phyloP scores from a whole-genome alignment of 345 rosid species.

The Dimocarpus longan region DNA sequence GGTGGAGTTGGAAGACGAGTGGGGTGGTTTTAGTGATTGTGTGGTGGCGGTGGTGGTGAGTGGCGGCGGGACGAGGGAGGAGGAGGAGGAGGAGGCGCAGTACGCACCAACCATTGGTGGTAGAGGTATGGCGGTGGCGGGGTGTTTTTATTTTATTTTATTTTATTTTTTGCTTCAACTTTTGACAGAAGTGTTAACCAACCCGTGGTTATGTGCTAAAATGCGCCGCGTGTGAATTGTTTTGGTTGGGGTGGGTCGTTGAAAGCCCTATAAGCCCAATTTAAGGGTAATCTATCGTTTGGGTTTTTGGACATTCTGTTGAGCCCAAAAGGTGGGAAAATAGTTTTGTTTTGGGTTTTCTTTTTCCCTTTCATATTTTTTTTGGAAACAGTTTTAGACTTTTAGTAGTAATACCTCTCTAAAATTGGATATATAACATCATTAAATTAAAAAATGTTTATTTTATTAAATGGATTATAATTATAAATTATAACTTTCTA shows the following conservation, averaged over 20 bases:
- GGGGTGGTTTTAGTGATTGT: conserved; percentile 7
- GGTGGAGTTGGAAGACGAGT: conserved; percentile 18
- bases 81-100: conserved; percentile 24
- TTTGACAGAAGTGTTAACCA: neutral
- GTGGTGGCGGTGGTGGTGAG: conserved; percentile 1
- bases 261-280: too few relatives aligned
- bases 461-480: too few relatives aligned
- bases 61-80: conserved; percentile 19
- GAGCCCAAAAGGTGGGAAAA: too few relatives aligned
- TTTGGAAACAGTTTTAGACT: too few relatives aligned
- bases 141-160: neutral
- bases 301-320: too few relatives aligned
- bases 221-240: neutral
- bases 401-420: too few relatives aligned
- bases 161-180: neutral
- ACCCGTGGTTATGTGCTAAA: neutral
- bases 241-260: neutral
- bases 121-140: neutral
- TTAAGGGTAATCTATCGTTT: too few relatives aligned
- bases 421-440: too few relatives aligned
- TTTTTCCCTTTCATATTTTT: too few relatives aligned
- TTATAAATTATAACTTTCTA: too few relatives aligned
- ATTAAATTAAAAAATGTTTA: too few relatives aligned
- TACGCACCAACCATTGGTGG: conserved; percentile 33
- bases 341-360: too few relatives aligned